Evolutionary conservation across 2,329 filamentous ascomycete species (phyloP).

Genomic region (Aspergillus melleus): DNA sequence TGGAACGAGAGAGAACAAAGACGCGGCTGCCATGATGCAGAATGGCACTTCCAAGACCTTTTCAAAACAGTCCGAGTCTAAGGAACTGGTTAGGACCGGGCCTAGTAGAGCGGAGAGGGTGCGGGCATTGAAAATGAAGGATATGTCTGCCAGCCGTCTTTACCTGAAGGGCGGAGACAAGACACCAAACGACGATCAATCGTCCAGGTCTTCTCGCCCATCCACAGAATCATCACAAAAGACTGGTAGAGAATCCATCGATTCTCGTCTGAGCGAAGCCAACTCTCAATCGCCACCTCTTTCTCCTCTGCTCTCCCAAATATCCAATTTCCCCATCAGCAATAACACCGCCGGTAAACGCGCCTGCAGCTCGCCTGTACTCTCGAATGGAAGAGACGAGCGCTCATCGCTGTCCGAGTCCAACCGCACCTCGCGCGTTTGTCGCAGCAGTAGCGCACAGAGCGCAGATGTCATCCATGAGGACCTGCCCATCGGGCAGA

Average conservation of each 20-base stretch:
- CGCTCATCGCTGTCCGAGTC: conserved; percentile 7
- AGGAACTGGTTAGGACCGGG: conserved; percentile 15
- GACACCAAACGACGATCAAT: not conserved
- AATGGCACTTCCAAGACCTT: not conserved
- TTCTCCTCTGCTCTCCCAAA: conserved; percentile 25
- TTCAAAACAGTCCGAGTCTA: conserved; percentile 3
- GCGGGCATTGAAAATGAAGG: conserved; percentile 28
- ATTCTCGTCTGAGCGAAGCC: not conserved
- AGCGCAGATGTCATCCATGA: conserved; percentile 24
- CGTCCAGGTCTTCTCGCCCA: not conserved
- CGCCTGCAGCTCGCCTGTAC: conserved; percentile 19
- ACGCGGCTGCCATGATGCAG: not conserved
- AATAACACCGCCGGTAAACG: conserved; percentile 12
- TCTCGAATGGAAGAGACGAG: conserved; percentile 12
- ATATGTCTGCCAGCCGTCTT: conserved; percentile 27
- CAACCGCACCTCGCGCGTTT: conserved; percentile 17
- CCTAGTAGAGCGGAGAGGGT: conserved; percentile 26
- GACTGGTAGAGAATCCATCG: not conserved
- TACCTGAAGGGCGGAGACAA: conserved; percentile 13
- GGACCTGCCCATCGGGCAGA: conserved; percentile 16
- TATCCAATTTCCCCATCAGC: conserved; percentile 15
- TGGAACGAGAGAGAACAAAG: not conserved
- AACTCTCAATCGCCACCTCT: conserved; percentile 17
- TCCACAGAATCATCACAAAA: not conserved
- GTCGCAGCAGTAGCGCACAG: conserved; percentile 25